Evolutionary conservation across 768 basidiomycete genomes (phyloP), one percentile per base, ranked within the genome.

Genomic region (Kwoniella sp.): DNA sequence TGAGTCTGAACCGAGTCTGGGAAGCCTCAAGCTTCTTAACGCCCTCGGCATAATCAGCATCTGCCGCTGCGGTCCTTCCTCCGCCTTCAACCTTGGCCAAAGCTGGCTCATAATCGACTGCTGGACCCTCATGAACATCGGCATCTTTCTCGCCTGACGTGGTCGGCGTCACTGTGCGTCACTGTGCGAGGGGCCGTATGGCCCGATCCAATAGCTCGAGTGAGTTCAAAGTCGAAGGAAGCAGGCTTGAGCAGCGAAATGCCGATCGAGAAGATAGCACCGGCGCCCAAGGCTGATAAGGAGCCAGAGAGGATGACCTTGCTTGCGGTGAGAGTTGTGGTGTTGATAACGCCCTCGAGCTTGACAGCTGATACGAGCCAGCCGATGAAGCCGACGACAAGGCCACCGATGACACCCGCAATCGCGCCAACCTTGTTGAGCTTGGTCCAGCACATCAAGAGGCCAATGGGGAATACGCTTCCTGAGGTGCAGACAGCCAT

Each of bases 401-500:
- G 25, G 15, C 59, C 59, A 41, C 59, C 59, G 25, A 61, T 23
- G 22, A 61, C 59, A 28, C 59, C 59, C 8, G 38, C 31, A 29
- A 61, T 61, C 15, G 59, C 59, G n/a, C 59, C 59, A 1, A 41
- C 7, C 28, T 53, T 61, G 34, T 61, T 61, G 28, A 61, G 50
- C 30, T 38, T 61, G 7, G 41, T 61, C 59, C 59, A 61, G 25
- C 59, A 61, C 59, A 61, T 61, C 50, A 61, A 41, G 3, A 61
- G 25, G 20, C 59, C 59, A 5, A 61, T 61, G 4, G 59, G 59
- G 34, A 61, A 61, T 17, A 61, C 59, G 26, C 59, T 61, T 0
- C 59, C 59, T 12, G 59, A 61, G 22, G 59, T 61, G 50, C 59
- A 61, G 15, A 61, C 59, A 23, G 59, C 59, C 59, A 61, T 61